Conservation (phyloP, 345 rosid genomes). For the Murraya koenigii region DNA sequence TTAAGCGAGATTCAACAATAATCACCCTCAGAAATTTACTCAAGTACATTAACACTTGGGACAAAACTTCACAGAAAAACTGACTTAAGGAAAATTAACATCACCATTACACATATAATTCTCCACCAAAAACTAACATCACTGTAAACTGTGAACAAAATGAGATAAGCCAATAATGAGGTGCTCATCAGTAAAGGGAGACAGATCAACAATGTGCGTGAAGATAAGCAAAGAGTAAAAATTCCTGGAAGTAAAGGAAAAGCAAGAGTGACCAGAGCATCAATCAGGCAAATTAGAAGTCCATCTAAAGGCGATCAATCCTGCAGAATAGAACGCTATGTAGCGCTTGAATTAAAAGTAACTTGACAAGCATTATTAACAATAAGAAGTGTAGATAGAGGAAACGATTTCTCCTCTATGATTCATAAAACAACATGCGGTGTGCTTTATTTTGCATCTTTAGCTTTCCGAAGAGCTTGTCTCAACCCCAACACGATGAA, state of each 20-base stretch:
- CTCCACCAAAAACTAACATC: background rate
- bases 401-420: conserved; percentile 32
- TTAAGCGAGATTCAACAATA: background rate
- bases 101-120: background rate
- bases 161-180: background rate
- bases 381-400: background rate
- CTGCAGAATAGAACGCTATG: background rate
- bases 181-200: background rate
- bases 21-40: background rate
- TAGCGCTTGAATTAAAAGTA: background rate
- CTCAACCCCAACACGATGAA: conserved; percentile 87
- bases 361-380: background rate
- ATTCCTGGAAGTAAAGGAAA: background rate
- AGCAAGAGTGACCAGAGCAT: background rate
- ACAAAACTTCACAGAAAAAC: background rate
- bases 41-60: background rate
- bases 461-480: conserved; percentile 58
- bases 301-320: conserved; percentile 5
- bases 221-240: background rate
- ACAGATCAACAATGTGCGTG: background rate
- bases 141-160: background rate
- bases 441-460: conserved; percentile 25
- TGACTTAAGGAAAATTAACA: background rate
- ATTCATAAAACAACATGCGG: conserved; percentile 23
- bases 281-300: background rate